A percentile compares a stretch with the other conserved stretches of the same genome.
phyloP scores from a whole-genome alignment of 345 rosid species.

The Mangifera indica region DNA sequence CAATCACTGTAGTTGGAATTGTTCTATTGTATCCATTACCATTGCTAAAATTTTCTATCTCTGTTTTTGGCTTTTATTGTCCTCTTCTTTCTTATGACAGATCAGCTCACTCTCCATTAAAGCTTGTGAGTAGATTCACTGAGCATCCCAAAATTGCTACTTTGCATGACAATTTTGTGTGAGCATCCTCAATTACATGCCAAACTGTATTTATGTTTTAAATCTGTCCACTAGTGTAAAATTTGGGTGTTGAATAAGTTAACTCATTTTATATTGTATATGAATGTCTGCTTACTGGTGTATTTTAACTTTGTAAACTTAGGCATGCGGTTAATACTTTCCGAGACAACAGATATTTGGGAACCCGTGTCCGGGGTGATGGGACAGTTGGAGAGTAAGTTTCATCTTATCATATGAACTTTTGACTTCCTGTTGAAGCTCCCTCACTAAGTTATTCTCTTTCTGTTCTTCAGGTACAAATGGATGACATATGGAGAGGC shows the following conservation, averaged over 20 bases:
- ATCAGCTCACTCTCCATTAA: constrained; percentile 76
- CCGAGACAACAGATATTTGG: constrained; percentile 82
- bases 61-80: constrained; percentile 1
- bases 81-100: constrained; percentile 30
- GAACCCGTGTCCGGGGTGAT: constrained; percentile 78
- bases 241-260: not conserved
- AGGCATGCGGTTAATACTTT: constrained; percentile 75
- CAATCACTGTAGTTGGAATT: not conserved
- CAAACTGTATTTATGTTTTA: not conserved
- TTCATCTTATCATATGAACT: not conserved
- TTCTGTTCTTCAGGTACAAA: constrained; percentile 53
- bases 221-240: not conserved
- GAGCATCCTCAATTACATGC: constrained; percentile 29
- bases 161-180: constrained; percentile 92
- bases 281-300: constrained; percentile 14
- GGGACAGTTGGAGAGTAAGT: constrained; percentile 97
- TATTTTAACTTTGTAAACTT: constrained; percentile 20
- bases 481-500: constrained; percentile 99
- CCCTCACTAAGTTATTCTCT: constrained; percentile 11
- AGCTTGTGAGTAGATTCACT: constrained; percentile 71
- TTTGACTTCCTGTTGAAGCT: constrained; percentile 12
- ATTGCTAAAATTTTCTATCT: not conserved
- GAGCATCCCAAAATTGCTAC: constrained; percentile 88
- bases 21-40: not conserved
- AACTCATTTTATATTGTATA: not conserved